Percentiles rank a stretch among this genome's conserved stretches.
Evolutionary conservation across 352 stramenopile genomes (phyloP).

Genomic region (Globisporangium apiculatum): DNA sequence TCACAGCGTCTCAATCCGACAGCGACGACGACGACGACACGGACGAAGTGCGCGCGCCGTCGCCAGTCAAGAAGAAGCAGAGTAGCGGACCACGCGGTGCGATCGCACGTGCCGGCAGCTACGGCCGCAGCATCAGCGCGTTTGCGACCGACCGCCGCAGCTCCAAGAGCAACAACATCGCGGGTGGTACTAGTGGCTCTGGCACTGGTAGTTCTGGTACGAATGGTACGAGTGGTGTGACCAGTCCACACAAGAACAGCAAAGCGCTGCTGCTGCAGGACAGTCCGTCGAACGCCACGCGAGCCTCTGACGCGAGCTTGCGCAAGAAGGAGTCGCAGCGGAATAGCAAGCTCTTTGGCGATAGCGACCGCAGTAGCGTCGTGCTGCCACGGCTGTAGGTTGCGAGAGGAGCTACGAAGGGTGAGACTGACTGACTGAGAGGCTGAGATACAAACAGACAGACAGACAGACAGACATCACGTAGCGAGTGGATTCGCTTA

Average conservation of each 20-base stretch:
- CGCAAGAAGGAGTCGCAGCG: constrained; percentile 40
- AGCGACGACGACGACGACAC: constrained; percentile 27
- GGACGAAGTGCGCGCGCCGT: constrained; percentile 36
- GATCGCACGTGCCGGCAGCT: constrained; percentile 27
- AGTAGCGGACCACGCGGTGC: constrained; percentile 23
- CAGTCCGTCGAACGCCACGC: constrained; percentile 1
- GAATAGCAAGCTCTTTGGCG: constrained; percentile 30
- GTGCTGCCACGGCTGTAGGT: constrained; percentile 43
- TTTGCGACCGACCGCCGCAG: constrained; percentile 27
- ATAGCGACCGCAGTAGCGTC: constrained; percentile 21
- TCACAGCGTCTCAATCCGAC: constrained; percentile 18
- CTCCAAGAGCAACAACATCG: constrained; percentile 33
- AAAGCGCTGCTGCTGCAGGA: constrained; percentile 7
- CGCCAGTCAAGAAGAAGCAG: constrained; percentile 60
- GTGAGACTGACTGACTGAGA: neutral
- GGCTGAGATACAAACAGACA: neutral
- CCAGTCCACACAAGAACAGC: constrained; percentile 8
- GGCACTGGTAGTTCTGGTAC: neutral
- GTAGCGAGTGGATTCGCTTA: too few relatives aligned
- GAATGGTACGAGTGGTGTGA: neutral
- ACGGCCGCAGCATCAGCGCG: constrained; percentile 21
- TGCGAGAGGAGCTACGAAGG: too few relatives aligned
- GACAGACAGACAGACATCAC: neutral
- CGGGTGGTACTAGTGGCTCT: constrained; percentile 10
- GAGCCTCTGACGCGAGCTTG: constrained; percentile 6